Conservation (phyloP, 139 green algal genomes). For the Eudorina sp. region DNA sequence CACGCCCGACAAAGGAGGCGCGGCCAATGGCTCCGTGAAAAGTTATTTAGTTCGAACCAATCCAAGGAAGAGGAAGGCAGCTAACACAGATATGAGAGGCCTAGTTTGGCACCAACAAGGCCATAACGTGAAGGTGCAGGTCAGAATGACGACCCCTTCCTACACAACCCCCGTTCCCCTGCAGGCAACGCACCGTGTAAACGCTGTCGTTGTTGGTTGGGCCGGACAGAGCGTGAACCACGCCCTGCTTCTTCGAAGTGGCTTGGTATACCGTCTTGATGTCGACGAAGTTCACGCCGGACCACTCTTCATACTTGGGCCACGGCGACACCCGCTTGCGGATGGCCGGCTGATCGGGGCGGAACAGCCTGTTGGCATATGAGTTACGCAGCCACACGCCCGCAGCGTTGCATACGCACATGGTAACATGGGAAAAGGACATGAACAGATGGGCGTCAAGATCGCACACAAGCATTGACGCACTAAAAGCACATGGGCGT, state of each 20-base stretch:
- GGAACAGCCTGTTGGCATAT: constrained; percentile 15
- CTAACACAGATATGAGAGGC: no score
- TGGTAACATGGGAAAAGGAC: neutral
- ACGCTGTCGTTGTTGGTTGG: no score
- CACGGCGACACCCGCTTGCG: constrained; percentile 33
- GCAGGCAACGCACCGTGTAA: no score
- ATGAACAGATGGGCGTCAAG: neutral
- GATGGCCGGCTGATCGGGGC: constrained; percentile 2
- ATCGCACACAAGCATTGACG: neutral
- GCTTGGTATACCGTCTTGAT: neutral
- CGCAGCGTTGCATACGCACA: neutral
- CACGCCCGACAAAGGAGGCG: no score
- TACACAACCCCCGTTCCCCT: no score
- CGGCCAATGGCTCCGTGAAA: no score
- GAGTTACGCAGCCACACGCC: neutral
- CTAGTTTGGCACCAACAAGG: no score
- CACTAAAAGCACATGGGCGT: neutral
- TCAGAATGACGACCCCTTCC: no score
- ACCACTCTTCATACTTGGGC: constrained; percentile 12
- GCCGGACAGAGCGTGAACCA: constrained; percentile 28
- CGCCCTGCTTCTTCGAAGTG: constrained; percentile 1
- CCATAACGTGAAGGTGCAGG: no score
- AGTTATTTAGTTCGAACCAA: no score
- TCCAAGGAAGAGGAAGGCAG: no score
- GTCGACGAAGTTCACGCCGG: neutral